These are phyloP conservation scores for Quercus suber DNA, from an alignment of 306 rosid genomes.

Conservation along the genomic window DNA sequence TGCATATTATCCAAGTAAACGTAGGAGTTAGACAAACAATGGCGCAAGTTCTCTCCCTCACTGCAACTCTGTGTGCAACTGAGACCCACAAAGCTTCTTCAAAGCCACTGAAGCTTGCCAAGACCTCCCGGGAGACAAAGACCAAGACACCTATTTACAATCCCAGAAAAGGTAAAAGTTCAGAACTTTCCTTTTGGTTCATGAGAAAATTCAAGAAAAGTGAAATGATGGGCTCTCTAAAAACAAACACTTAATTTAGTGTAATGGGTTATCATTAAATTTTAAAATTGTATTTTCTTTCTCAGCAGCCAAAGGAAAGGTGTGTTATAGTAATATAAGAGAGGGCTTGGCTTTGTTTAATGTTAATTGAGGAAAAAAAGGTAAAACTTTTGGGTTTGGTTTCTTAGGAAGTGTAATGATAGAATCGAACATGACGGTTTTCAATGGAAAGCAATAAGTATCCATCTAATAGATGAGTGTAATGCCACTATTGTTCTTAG, in stretches of 20 bases:
- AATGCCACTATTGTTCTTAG: background rate
- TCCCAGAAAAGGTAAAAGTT: constrained; percentile 43
- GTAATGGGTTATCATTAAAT: background rate
- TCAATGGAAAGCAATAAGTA: background rate
- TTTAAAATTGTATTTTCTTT: background rate
- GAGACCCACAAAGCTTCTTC: constrained; percentile 32
- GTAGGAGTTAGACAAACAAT: constrained; percentile 11
- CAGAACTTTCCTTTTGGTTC: background rate
- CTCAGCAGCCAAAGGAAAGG: background rate
- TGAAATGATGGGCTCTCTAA: background rate
- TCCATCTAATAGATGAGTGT: background rate
- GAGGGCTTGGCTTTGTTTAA: background rate
- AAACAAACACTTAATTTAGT: background rate
- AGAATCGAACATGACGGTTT: background rate
- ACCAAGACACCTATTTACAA: constrained; percentile 29
- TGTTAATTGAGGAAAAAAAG: background rate
- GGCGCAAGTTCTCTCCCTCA: constrained; percentile 45
- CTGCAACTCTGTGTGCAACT: constrained; percentile 3
- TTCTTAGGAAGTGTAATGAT: background rate
- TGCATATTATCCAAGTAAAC: background rate
- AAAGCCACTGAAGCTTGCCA: constrained; percentile 31
- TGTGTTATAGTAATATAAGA: background rate
- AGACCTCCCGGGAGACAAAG: constrained; percentile 25
- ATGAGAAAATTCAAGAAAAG: background rate
- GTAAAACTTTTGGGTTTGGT: background rate